Evolutionary conservation across 2,329 filamentous ascomycete genomes (phyloP).

Genomic region (Amauroascus niger): DNA sequence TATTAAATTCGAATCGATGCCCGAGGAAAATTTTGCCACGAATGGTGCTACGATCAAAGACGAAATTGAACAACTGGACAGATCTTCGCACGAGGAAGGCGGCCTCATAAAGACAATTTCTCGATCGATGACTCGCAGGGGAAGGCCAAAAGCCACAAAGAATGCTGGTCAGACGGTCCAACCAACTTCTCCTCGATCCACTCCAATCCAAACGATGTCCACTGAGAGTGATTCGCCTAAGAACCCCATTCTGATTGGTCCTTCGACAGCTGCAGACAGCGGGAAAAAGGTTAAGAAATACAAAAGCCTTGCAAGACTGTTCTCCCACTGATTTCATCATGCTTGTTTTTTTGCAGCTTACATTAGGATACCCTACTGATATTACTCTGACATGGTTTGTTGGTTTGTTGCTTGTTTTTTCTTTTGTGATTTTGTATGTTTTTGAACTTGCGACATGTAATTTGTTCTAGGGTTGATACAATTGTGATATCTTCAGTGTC

Average conservation of each 20-base stretch:
- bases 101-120: slow-evolving; percentile 34
- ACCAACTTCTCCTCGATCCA: background rate
- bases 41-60: slow-evolving; percentile 60
- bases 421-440: too few relatives aligned
- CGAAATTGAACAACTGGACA: slow-evolving; percentile 53
- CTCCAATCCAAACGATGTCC: background rate
- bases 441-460: too few relatives aligned
- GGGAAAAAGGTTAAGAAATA: slow-evolving; percentile 19
- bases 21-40: slow-evolving; percentile 62
- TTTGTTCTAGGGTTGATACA: too few relatives aligned
- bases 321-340: background rate
- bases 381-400: background rate
- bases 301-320: slow-evolving; percentile 17
- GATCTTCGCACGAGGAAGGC: slow-evolving; percentile 33
- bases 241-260: background rate
- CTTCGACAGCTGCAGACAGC: slow-evolving; percentile 1
- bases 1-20: slow-evolving; percentile 59
- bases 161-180: background rate
- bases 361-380: background rate
- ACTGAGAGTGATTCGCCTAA: background rate
- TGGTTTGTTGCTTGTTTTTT: too few relatives aligned
- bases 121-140: slow-evolving; percentile 31
- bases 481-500: too few relatives aligned
- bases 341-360: background rate
- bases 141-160: slow-evolving; percentile 16